Evolutionary conservation across 257 asterid genomes (phyloP).

Genomic region (Leonotis leonurus): DNA sequence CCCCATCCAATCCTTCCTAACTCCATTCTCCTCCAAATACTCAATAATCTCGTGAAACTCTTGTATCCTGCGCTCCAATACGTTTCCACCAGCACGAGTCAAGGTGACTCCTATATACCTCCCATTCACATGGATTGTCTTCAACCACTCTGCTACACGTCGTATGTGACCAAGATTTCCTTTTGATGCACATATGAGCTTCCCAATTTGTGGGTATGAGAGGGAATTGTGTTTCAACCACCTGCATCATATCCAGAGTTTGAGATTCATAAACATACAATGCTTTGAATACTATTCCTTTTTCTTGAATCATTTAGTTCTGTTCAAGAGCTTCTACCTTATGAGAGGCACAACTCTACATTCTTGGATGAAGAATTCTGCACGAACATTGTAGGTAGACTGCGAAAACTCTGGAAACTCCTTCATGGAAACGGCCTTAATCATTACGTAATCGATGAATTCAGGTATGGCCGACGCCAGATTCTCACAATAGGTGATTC

Average conservation of each 20-base stretch:
- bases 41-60: slow-evolving; percentile 57
- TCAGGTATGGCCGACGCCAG: slow-evolving; percentile 41
- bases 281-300: neutral
- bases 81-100: slow-evolving; percentile 48
- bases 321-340: slow-evolving; percentile 39
- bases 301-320: neutral
- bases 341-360: slow-evolving; percentile 68
- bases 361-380: slow-evolving; percentile 43
- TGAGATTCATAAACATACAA: slow-evolving; percentile 1
- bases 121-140: slow-evolving; percentile 64
- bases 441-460: slow-evolving; percentile 75
- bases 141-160: slow-evolving; percentile 66
- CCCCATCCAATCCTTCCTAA: slow-evolving; percentile 89
- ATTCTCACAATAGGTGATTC: slow-evolving; percentile 64
- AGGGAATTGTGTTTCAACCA: slow-evolving; percentile 89
- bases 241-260: slow-evolving; percentile 31
- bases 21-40: slow-evolving; percentile 65
- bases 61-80: slow-evolving; percentile 41
- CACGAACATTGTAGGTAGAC: slow-evolving; percentile 72
- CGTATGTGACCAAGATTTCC: slow-evolving; percentile 58
- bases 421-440: slow-evolving; percentile 81
- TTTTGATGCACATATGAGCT: slow-evolving; percentile 61
- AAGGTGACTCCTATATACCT: slow-evolving; percentile 72
- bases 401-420: slow-evolving; percentile 43
- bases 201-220: slow-evolving; percentile 86